Evolutionary conservation across 768 basidiomycete species (phyloP).

Genomic region (Lactarius hatsudake): DNA sequence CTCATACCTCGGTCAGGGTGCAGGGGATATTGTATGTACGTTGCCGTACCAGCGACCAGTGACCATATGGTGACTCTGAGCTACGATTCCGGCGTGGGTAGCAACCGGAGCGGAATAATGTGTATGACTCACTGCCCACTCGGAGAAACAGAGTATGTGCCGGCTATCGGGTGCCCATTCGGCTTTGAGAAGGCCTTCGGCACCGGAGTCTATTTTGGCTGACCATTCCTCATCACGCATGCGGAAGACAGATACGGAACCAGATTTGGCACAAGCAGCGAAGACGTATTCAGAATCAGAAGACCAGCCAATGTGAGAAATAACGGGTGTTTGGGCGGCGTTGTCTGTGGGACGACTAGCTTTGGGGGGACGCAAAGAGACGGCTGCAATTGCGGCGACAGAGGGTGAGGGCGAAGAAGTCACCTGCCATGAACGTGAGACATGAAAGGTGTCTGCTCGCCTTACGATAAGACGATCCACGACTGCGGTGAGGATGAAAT

Average conservation of each 20-base stretch:
- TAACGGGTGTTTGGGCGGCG: slow-evolving; percentile 39
- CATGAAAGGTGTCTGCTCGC: slow-evolving; percentile 78
- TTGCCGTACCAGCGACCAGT: slow-evolving; percentile 67
- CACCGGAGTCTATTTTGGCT: slow-evolving; percentile 73
- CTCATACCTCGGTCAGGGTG: slow-evolving; percentile 71
- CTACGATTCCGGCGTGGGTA: slow-evolving; percentile 39
- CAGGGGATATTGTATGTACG: slow-evolving; percentile 82
- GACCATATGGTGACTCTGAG: slow-evolving; percentile 87
- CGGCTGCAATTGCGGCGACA: slow-evolving; percentile 39
- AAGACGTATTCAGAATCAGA: slow-evolving; percentile 85
- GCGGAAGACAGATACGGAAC: slow-evolving; percentile 73
- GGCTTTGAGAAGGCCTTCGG: slow-evolving; percentile 81
- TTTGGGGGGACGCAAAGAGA: slow-evolving; percentile 35
- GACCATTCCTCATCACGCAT: slow-evolving; percentile 77
- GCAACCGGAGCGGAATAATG: background rate
- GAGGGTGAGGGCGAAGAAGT: slow-evolving; percentile 54
- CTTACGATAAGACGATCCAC: slow-evolving; percentile 80
- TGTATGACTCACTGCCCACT: slow-evolving; percentile 76
- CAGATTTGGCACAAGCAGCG: slow-evolving; percentile 70
- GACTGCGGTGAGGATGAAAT: slow-evolving; percentile 80
- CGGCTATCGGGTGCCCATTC: slow-evolving; percentile 91
- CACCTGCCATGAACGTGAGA: slow-evolving; percentile 76
- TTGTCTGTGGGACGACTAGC: slow-evolving; percentile 30
- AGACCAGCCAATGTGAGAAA: slow-evolving; percentile 83
- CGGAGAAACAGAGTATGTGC: slow-evolving; percentile 83